These are phyloP conservation scores for Neopestalotiopsis sp. DNA, from an alignment of 2,329 filamentous ascomycete species.

Conservation along the genomic window DNA sequence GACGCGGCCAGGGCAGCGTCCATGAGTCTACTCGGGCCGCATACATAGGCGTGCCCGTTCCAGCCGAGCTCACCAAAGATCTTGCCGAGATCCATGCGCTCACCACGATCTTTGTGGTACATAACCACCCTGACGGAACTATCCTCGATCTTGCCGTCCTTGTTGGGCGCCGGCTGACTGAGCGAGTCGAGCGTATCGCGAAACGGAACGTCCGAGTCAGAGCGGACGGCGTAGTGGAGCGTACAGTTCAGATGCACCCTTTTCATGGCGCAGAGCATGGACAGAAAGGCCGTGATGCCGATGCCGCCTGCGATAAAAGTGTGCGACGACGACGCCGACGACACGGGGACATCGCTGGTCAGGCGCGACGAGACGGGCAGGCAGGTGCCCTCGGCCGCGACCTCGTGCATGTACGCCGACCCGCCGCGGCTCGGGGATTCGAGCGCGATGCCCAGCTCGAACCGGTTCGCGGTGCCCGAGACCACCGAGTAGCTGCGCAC, in stretches of 20 bases:
- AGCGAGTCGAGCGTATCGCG: conserved; percentile 49
- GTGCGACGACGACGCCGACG: conserved; percentile 56
- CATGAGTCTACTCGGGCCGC: conserved; percentile 63
- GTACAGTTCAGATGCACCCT: conserved; percentile 53
- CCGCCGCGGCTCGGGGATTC: conserved; percentile 62
- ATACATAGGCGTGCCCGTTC: conserved; percentile 66
- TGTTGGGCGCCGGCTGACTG: conserved; percentile 22
- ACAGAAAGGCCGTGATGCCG: conserved; percentile 69
- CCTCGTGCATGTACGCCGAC: conserved; percentile 61
- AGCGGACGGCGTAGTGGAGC: conserved; percentile 65
- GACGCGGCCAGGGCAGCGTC: conserved; percentile 51
- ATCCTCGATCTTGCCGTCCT: background rate
- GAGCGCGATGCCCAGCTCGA: conserved; percentile 63
- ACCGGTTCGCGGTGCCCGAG: conserved; percentile 49
- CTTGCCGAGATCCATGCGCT: conserved; percentile 55
- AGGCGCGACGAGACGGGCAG: conserved; percentile 55
- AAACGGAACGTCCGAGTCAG: conserved; percentile 58
- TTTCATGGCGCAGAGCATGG: conserved; percentile 42
- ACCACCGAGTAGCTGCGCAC: conserved; percentile 67
- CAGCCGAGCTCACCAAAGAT: conserved; percentile 53
- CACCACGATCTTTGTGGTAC: conserved; percentile 56
- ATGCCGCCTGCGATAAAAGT: conserved; percentile 69
- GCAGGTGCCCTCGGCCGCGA: conserved; percentile 50
- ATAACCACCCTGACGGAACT: conserved; percentile 44
- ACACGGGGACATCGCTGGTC: conserved; percentile 52